These are phyloP conservation scores for Colletotrichum sansevieriae DNA, from an alignment of 2,329 filamentous ascomycete genomes.

Conservation along the genomic window DNA sequence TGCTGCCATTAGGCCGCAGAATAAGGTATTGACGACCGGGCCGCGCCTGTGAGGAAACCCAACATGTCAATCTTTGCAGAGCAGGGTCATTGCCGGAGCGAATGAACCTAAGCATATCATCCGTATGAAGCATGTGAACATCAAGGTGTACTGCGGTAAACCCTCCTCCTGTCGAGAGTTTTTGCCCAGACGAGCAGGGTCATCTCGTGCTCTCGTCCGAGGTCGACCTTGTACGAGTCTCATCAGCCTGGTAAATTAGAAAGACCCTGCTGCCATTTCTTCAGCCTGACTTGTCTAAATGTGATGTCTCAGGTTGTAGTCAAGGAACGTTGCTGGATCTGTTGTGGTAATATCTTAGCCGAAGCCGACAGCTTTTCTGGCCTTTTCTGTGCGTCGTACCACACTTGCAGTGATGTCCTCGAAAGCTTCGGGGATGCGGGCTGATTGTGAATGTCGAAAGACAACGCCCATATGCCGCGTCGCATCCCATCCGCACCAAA, in stretches of 20 bases:
- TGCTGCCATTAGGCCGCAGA: slow-evolving; percentile 3
- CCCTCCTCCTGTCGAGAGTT: slow-evolving; percentile 10
- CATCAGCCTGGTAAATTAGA: no score
- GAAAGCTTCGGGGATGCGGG: no score
- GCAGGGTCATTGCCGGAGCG: not conserved
- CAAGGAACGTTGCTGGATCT: no score
- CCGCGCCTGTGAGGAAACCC: not conserved
- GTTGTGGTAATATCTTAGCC: no score
- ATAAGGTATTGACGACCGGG: not conserved
- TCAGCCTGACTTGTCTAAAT: no score
- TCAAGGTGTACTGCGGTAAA: not conserved
- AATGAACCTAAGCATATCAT: not conserved
- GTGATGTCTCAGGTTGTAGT: no score
- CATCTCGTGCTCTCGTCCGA: not conserved
- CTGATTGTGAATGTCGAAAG: no score
- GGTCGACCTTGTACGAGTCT: not conserved
- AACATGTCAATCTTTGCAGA: not conserved
- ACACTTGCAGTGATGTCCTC: no score
- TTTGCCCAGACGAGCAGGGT: not conserved
- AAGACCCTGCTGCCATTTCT: not conserved
- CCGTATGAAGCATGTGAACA: slow-evolving; percentile 22
- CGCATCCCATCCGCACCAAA: no score
- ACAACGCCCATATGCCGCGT: no score
- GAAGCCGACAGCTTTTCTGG: no score
- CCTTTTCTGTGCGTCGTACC: no score